Evolutionary conservation across 2,329 filamentous ascomycete species (phyloP).

Genomic region (Fusarium oligoseptatum): DNA sequence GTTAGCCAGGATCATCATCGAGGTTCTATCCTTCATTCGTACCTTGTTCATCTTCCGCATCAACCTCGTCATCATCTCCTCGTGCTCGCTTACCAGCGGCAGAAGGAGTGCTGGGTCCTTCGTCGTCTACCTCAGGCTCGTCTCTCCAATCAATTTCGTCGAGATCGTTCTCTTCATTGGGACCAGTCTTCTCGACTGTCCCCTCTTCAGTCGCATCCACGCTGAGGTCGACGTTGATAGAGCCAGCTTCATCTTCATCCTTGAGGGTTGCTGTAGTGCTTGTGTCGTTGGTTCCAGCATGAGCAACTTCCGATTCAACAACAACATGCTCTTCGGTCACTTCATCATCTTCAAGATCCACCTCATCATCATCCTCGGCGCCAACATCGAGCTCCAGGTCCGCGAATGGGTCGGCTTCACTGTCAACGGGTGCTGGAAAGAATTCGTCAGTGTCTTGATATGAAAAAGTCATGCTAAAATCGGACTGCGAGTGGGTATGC

Average conservation of each 20-base stretch:
- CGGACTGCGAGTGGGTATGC: constrained; percentile 22
- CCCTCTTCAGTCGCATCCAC: constrained; percentile 38
- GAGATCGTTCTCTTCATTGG: constrained; percentile 37
- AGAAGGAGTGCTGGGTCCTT: constrained; percentile 32
- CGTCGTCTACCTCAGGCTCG: constrained; percentile 43
- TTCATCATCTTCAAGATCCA: constrained; percentile 30
- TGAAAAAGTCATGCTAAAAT: constrained; percentile 39
- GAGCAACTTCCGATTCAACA: constrained; percentile 21
- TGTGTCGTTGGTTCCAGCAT: constrained; percentile 39
- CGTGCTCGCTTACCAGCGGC: constrained; percentile 47
- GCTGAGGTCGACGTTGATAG: constrained; percentile 41
- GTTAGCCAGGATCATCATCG: constrained; percentile 46
- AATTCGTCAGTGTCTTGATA: constrained; percentile 44
- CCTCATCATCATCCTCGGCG: constrained; percentile 31
- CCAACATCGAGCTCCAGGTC: constrained; percentile 44
- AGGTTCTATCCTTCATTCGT: neutral
- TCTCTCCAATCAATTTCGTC: constrained; percentile 51
- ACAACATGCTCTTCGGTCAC: constrained; percentile 31
- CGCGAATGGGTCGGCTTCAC: constrained; percentile 44
- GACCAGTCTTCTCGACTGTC: constrained; percentile 36
- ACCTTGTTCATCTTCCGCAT: constrained; percentile 53
- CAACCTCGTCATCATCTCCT: constrained; percentile 46
- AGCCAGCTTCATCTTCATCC: constrained; percentile 49
- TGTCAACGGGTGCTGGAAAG: constrained; percentile 41
- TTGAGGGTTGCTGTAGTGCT: constrained; percentile 52